These are phyloP conservation scores for Chlorella sp. DNA, from an alignment of 139 green algal genomes.

Conservation along the genomic window DNA sequence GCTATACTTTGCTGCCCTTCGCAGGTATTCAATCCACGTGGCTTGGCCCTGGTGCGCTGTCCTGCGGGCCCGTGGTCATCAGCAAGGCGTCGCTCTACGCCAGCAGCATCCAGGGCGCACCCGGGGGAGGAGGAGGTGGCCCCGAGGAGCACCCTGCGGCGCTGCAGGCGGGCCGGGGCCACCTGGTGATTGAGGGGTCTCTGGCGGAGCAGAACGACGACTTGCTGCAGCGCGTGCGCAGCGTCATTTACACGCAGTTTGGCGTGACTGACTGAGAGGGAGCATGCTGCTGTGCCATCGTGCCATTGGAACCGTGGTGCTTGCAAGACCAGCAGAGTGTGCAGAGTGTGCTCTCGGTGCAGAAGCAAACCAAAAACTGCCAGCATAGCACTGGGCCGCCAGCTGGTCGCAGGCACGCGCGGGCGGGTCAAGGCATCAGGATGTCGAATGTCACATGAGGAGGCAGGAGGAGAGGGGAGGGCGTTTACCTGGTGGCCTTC, in stretches of 20 bases:
- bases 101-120: background rate
- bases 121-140: background rate
- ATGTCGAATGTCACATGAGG: too few species aligned
- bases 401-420: too few species aligned
- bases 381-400: too few species aligned
- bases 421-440: too few species aligned
- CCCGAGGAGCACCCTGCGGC: background rate
- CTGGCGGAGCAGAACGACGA: slow-evolving; percentile 4
- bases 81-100: slow-evolving; percentile 1
- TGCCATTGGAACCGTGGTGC: too few species aligned
- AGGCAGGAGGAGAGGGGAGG: too few species aligned
- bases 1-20: too few species aligned
- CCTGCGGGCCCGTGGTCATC: slow-evolving; percentile 4
- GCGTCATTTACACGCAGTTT: slow-evolving; percentile 12
- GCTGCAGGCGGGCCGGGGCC: background rate
- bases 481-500: slow-evolving; percentile 8
- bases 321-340: too few species aligned
- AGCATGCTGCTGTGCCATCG: too few species aligned
- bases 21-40: slow-evolving; percentile 9
- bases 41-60: background rate
- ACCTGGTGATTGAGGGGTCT: slow-evolving; percentile 5
- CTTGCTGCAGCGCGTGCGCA: slow-evolving; percentile 8
- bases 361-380: too few species aligned
- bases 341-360: too few species aligned
- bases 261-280: too few species aligned